Percentiles rank a stretch among this genome's conserved stretches.
phyloP scores from a whole-genome alignment of 2,329 filamentous ascomycete species.

The Pleomassaria siparia region DNA sequence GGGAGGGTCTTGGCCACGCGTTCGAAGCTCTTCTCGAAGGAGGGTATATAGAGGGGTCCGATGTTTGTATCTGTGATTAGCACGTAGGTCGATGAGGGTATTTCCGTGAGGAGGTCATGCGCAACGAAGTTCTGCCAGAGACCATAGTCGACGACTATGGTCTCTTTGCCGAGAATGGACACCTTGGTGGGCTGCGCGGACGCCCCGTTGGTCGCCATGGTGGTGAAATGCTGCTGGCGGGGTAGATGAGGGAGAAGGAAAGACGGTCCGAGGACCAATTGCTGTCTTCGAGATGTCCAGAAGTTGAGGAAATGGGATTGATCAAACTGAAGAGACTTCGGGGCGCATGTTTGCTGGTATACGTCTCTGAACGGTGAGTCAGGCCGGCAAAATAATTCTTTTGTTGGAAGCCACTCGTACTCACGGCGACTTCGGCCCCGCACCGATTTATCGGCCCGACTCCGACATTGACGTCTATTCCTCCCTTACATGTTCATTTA shows the following conservation, averaged over 20 bases:
- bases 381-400: slow-evolving; percentile 9
- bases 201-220: slow-evolving; percentile 35
- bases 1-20: slow-evolving; percentile 47
- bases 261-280: slow-evolving; percentile 5
- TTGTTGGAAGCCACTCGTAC: not conserved
- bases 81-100: slow-evolving; percentile 87
- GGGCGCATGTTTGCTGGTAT: slow-evolving; percentile 2
- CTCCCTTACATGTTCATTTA: too few species aligned
- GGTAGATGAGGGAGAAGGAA: not conserved
- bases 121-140: slow-evolving; percentile 84
- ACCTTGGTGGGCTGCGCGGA: slow-evolving; percentile 61
- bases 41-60: slow-evolving; percentile 74
- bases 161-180: slow-evolving; percentile 82
- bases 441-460: too few species aligned
- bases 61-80: slow-evolving; percentile 97
- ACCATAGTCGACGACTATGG: slow-evolving; percentile 88
- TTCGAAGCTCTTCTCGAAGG: slow-evolving; percentile 70
- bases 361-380: slow-evolving; percentile 7
- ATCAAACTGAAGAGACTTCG: not conserved
- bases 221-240: not conserved
- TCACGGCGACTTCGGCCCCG: slow-evolving; percentile 3
- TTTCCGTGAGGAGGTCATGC: slow-evolving; percentile 74
- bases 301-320: not conserved
- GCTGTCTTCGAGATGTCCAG: not conserved
- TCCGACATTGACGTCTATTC: too few species aligned